phyloP scores from a whole-genome alignment of 164 flowering plant species.

The Stephania cephalantha region DNA sequence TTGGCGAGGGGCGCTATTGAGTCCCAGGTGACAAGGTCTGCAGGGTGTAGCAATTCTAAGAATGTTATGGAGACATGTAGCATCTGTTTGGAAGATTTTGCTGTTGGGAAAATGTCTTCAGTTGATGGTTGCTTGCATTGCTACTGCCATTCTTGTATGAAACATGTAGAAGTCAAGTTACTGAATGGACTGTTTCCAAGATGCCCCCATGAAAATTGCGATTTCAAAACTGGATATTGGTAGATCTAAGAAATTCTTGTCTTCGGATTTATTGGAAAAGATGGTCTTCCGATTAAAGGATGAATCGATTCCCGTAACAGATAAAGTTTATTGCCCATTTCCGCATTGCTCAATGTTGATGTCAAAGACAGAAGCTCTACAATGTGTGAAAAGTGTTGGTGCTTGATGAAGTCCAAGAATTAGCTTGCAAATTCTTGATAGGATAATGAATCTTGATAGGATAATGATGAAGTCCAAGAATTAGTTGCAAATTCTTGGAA shows the following conservation, averaged over 20 bases:
- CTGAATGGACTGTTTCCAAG: constrained; percentile 51
- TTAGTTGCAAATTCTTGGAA: too few relatives aligned
- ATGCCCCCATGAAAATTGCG: constrained; percentile 72
- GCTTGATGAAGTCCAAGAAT: too few relatives aligned
- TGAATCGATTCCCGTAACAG: constrained; percentile 57
- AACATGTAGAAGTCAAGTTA: constrained; percentile 71
- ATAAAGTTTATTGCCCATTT: constrained; percentile 80
- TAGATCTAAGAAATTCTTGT: constrained; percentile 47
- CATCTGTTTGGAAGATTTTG: constrained; percentile 70
- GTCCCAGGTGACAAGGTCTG: constrained; percentile 39
- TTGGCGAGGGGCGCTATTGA: constrained; percentile 66
- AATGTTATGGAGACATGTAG: constrained; percentile 43
- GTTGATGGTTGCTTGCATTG: constrained; percentile 62
- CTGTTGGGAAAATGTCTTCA: constrained; percentile 38
- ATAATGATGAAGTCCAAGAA: too few relatives aligned
- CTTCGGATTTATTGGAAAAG: constrained; percentile 43
- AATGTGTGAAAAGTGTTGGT: constrained; percentile 12
- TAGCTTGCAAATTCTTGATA: too few relatives aligned
- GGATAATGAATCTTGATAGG: too few relatives aligned
- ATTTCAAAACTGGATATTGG: constrained; percentile 43
- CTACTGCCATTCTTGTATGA: constrained; percentile 79
- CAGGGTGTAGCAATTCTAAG: constrained; percentile 17
- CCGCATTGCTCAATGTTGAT: constrained; percentile 77
- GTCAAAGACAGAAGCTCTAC: constrained; percentile 49
- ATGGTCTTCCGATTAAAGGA: constrained; percentile 53